These are phyloP conservation scores for Monosporascus ibericus DNA, from an alignment of 2,329 filamentous ascomycete species.

Conservation along the genomic window DNA sequence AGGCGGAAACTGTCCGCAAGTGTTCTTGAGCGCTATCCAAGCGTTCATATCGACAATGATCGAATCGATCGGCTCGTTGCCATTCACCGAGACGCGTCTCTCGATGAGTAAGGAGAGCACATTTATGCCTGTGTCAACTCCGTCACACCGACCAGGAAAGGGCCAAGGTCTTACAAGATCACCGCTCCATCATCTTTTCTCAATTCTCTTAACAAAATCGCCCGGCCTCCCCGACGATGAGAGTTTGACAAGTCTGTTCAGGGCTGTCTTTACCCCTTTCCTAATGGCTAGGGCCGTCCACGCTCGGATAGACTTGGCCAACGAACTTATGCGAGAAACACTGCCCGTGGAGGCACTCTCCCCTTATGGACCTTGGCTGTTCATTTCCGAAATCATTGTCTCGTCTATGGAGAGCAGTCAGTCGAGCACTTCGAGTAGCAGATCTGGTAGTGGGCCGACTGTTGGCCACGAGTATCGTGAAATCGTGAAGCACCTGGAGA, in stretches of 20 bases:
- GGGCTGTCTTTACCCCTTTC: constrained; percentile 52
- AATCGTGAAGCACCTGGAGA: constrained; percentile 59
- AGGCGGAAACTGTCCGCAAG: constrained; percentile 41
- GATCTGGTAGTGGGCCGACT: constrained; percentile 37
- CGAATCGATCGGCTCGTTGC: constrained; percentile 47
- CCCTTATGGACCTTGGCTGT: constrained; percentile 45
- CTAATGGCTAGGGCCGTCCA: constrained; percentile 42
- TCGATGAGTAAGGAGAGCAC: constrained; percentile 45
- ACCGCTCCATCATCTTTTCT: constrained; percentile 61
- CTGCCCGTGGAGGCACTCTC: constrained; percentile 38
- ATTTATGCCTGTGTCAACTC: constrained; percentile 58
- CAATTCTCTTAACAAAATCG: constrained; percentile 49
- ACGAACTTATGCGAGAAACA: constrained; percentile 42
- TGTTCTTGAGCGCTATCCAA: constrained; percentile 50
- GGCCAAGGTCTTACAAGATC: constrained; percentile 45
- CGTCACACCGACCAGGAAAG: constrained; percentile 55
- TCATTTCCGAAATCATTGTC: constrained; percentile 41
- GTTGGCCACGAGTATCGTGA: constrained; percentile 66
- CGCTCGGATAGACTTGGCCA: constrained; percentile 38
- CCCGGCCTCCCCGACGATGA: constrained; percentile 42
- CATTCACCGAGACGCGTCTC: constrained; percentile 58
- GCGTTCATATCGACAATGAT: constrained; percentile 44
- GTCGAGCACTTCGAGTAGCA: constrained; percentile 30
- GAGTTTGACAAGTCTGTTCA: constrained; percentile 39
- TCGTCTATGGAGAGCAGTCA: constrained; percentile 35